These are phyloP conservation scores for Catenaria anguillulae DNA, from an alignment of 371 early-diverging fungal genomes.

Conservation along the genomic window DNA sequence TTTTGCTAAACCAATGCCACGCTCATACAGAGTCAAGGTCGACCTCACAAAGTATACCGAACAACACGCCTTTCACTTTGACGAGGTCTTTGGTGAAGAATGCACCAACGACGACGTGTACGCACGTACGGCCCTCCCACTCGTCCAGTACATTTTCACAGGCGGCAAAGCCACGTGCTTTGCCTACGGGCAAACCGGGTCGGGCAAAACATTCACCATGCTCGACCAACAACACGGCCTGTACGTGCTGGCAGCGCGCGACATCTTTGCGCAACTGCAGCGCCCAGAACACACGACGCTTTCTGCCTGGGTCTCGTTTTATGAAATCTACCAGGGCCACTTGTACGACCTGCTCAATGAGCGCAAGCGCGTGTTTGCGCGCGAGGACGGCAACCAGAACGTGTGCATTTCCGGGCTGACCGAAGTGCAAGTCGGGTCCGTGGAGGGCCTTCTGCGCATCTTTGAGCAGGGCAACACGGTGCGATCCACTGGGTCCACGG, in stretches of 20 bases:
- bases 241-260: slow-evolving; percentile 78
- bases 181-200: slow-evolving; percentile 93
- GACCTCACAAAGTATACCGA: slow-evolving; percentile 91
- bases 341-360: slow-evolving; percentile 85
- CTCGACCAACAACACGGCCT: slow-evolving; percentile 67
- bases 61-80: slow-evolving; percentile 86
- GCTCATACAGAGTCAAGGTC: slow-evolving; percentile 51
- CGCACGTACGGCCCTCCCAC: slow-evolving; percentile 68
- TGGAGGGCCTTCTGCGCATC: slow-evolving; percentile 65
- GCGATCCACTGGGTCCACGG: slow-evolving; percentile 83
- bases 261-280: slow-evolving; percentile 54
- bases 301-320: slow-evolving; percentile 74
- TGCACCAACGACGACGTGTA: slow-evolving; percentile 76
- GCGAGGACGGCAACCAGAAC: slow-evolving; percentile 88
- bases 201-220: slow-evolving; percentile 98
- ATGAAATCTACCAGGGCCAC: slow-evolving; percentile 93
- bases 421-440: slow-evolving; percentile 59
- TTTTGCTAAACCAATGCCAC: not conserved
- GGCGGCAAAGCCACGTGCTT: slow-evolving; percentile 98
- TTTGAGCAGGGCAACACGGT: slow-evolving; percentile 79
- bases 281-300: slow-evolving; percentile 44
- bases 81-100: slow-evolving; percentile 82
- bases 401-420: slow-evolving; percentile 75
- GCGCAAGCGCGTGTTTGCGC: slow-evolving; percentile 69
- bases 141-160: slow-evolving; percentile 83